Evolutionary conservation across 1,284 basidiomycete species (phyloP), one percentile per base, ranked within the genome.

Genomic region (Leccinum griseonigrum): DNA sequence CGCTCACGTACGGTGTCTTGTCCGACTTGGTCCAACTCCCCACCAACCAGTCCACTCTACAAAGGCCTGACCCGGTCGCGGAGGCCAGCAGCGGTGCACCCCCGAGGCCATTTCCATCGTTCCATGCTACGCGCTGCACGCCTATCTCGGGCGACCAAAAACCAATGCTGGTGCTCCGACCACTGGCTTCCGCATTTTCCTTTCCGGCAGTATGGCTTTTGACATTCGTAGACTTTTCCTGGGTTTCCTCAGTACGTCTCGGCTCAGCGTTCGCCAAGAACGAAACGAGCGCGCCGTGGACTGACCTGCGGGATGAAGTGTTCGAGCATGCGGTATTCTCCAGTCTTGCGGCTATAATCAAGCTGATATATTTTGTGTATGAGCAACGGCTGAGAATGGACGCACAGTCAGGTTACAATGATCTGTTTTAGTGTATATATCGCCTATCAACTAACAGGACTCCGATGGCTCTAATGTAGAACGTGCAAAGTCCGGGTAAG

Each of bases 251-350:
- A 29, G 26, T 46, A 10, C 4, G 18, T n/a, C 10, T 16, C 13
- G 57, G 36, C 9, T 63, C 29, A 63, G 53, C 40, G 2, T 52
- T 28, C 31, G 32, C 28, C 11, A 51, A 10, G 18, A 28, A 51
- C 18, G 43, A 43, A 31, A 31, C 22, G 31, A 31, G 10, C 2
- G 18, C 6, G 43, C 18, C 11, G 43, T 7, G 57, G 29, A 43
- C 75, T 58, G 62, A 89, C 90, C 75, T 87, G 83, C 0, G 95
- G 94, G 3, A 90, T 73, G 67, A 95, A 88, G 40, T 85, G 84
- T 64, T 98, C 95, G 7, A 94, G 76, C 88, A 97, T 93, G 26
- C 94, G 80, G 69, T 85, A 93, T 63, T 92, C 85, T 32, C 85
- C 56, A 68, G 10, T 83, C 16, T 81, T 83, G 26, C 87, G 84